phyloP scores from a whole-genome alignment of 129 eudicot genomes.

The Flaveria trinervia region DNA sequence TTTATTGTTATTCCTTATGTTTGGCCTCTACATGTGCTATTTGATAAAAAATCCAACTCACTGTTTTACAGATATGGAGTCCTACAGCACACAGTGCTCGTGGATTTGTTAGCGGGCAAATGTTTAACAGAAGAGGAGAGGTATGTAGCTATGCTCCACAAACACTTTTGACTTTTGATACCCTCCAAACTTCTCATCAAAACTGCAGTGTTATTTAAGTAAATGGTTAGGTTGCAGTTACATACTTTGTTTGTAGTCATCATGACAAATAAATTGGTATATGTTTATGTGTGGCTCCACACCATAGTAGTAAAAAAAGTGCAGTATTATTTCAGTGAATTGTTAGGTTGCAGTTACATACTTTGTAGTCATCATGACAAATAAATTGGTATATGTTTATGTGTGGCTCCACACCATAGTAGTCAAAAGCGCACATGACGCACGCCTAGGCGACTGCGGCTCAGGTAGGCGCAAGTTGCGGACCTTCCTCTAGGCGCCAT shows the following conservation, averaged over 20 bases:
- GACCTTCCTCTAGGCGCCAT: too few species aligned
- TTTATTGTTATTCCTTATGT: not conserved
- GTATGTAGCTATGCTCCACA: slow-evolving; percentile 32
- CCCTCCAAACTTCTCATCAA: not conserved
- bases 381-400: too few species aligned
- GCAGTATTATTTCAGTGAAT: not conserved
- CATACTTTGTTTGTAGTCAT: too few species aligned
- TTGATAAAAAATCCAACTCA: not conserved
- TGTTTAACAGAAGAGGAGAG: slow-evolving; percentile 84
- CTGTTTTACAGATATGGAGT: slow-evolving; percentile 53
- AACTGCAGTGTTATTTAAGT: not conserved
- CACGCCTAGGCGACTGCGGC: too few species aligned
- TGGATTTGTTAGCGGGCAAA: slow-evolving; percentile 70
- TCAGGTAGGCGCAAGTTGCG: too few species aligned
- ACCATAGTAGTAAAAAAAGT: not conserved
- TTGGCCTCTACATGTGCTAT: not conserved
- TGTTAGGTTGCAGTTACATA: too few species aligned
- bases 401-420: too few species aligned
- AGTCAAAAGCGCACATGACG: too few species aligned
- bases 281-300: too few species aligned
- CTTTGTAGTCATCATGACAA: too few species aligned
- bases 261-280: too few species aligned
- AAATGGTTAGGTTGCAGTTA: too few species aligned
- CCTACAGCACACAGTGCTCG: slow-evolving; percentile 69
- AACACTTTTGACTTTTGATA: not conserved